Conservation (phyloP, 1,284 basidiomycete species). For the Apiotrichum sp. region DNA sequence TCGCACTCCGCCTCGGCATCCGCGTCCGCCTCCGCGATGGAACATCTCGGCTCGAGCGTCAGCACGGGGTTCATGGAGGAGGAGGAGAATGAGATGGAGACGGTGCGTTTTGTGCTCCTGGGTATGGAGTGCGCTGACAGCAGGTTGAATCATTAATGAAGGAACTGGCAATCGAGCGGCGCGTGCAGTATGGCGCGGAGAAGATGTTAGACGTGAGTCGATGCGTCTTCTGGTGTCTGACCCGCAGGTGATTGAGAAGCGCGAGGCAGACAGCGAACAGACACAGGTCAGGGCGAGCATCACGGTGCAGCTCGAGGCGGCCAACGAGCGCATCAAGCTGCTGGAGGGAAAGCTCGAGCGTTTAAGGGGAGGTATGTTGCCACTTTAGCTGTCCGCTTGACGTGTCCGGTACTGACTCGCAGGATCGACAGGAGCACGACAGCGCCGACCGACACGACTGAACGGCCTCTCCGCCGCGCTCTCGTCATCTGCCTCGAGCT, state of each 20-base stretch:
- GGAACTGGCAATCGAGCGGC: slow-evolving; percentile 48
- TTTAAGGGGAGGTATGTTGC: slow-evolving; percentile 19
- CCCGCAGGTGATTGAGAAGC: slow-evolving; percentile 37
- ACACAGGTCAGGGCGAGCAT: slow-evolving; percentile 40
- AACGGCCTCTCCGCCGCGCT: background rate
- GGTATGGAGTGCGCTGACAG: background rate
- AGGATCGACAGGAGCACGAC: slow-evolving; percentile 24
- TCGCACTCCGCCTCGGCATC: too few species aligned
- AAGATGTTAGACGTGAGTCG: slow-evolving; percentile 51
- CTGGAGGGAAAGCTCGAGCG: slow-evolving; percentile 37
- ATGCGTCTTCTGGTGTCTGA: background rate
- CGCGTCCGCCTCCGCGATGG: background rate
- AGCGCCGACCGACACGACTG: background rate
- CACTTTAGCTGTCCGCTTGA: background rate
- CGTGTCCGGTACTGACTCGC: background rate
- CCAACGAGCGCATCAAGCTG: slow-evolving; percentile 38
- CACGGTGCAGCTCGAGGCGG: slow-evolving; percentile 42
- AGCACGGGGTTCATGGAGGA: slow-evolving; percentile 16
- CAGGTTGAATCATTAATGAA: slow-evolving; percentile 48
- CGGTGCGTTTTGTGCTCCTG: slow-evolving; percentile 8
- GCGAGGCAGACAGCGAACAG: slow-evolving; percentile 29
- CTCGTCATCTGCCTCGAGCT: slow-evolving; percentile 11
- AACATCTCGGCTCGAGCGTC: slow-evolving; percentile 17
- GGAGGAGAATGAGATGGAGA: slow-evolving; percentile 18
- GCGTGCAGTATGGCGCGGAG: slow-evolving; percentile 53